Evolutionary conservation across 2,329 filamentous ascomycete genomes (phyloP), one percentile per base, ranked within the genome.

Genomic region (Arthrobotrys megalospora): DNA sequence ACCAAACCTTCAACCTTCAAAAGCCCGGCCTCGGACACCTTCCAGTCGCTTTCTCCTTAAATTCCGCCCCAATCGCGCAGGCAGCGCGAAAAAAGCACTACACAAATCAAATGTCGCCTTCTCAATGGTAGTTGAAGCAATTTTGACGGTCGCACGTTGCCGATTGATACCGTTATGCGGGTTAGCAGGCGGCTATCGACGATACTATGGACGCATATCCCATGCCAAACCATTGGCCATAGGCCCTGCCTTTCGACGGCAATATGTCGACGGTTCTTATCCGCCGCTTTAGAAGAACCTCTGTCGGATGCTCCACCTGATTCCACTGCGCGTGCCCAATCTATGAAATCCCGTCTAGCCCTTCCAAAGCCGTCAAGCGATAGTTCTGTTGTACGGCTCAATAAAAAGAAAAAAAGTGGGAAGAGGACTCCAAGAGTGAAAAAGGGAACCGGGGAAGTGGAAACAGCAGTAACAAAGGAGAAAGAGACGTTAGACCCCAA

Each of bases 141-240:
- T 53, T 16, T 24, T 21, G 28, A 53, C 19, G 47, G 21, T 12
- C 11, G 21, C 12, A 34, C 50, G 50, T 24, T 12, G 24, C 11
- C 50, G 34, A 70, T 41, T 38, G 53, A 36, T 28, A 32, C 48
- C 16, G 43, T 28, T 14, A 73, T 73, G 69, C 69, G 24, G 43
- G 28, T 38, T 14, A 19, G 60, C 24, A 41, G 47, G n/a, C 69
- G 69, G 34, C n/a, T 55, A 50, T 65, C 53, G 24, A 43, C 47
- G 28, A 45, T 48, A 36, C 16, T 65, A 64, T 55, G 36, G 12
- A 45, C 36, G 19, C 47, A 52, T 58, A 32, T 34, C 10, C 14
- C 21, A 24, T 53, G 34, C 28, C 55, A 45, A 16, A 6, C 32
- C 11, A 24, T 12, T 21, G 19, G 28, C 16, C 14, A 41, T 43